Conservation (phyloP, 208 protist species). For the Trichomonas gallinae region DNA sequence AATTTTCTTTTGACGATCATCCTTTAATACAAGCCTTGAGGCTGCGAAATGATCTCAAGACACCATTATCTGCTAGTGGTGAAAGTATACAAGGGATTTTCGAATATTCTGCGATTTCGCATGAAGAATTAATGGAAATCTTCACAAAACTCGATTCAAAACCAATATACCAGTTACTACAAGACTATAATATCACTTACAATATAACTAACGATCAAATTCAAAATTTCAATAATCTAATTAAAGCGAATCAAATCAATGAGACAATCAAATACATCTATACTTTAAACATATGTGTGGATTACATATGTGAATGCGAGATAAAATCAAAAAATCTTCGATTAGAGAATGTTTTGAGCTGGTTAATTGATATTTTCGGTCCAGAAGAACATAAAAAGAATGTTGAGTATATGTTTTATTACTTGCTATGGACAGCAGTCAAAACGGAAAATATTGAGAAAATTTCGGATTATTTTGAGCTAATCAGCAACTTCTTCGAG, state of each 20-base stretch:
- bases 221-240: neutral
- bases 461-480: neutral
- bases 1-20: neutral
- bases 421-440: neutral
- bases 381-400: neutral
- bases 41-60: neutral
- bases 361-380: neutral
- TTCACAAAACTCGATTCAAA: neutral
- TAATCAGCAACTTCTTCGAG: neutral
- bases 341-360: neutral
- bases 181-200: neutral
- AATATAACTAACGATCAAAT: neutral
- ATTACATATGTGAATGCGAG: neutral
- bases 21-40: neutral
- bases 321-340: neutral
- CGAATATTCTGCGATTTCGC: neutral
- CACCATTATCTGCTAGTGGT: neutral
- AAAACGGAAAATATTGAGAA: neutral
- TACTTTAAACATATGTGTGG: neutral
- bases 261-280: neutral
- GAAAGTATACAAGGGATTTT: neutral
- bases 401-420: neutral
- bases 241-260: neutral
- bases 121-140: neutral
- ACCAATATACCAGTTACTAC: neutral